These are phyloP conservation scores for Candida anutae DNA, from an alignment of 1,139 yeast species.

Conservation along the genomic window DNA sequence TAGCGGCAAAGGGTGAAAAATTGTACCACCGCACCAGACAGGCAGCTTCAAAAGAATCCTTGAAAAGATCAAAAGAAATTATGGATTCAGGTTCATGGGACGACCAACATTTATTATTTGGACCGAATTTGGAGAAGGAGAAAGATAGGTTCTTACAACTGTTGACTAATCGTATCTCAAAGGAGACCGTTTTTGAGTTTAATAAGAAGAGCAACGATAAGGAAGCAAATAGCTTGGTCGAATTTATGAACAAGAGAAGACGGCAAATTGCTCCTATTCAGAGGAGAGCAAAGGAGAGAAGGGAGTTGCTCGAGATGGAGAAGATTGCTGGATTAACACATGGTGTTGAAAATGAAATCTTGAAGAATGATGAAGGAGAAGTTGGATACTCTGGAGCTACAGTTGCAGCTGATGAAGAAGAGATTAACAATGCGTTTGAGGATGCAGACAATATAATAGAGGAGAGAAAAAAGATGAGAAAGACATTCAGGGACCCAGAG, in stretches of 20 bases:
- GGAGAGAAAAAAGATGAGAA: slow-evolving; percentile 25
- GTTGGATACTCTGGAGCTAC: slow-evolving; percentile 36
- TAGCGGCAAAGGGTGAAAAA: slow-evolving; percentile 81
- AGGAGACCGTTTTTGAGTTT: slow-evolving; percentile 93
- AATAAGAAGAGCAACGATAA: slow-evolving; percentile 40
- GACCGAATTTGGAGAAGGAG: slow-evolving; percentile 64
- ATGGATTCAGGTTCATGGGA: slow-evolving; percentile 77
- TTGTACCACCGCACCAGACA: slow-evolving; percentile 79
- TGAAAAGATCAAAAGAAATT: slow-evolving; percentile 78
- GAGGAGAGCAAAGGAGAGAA: slow-evolving; percentile 63
- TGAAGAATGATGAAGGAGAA: slow-evolving; percentile 45
- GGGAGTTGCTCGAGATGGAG: slow-evolving; percentile 64
- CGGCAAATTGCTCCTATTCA: slow-evolving; percentile 85
- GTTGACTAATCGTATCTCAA: slow-evolving; percentile 56
- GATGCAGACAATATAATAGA: slow-evolving; percentile 49
- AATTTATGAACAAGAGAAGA: slow-evolving; percentile 81
- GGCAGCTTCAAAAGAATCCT: slow-evolving; percentile 78
- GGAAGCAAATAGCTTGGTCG: slow-evolving; percentile 63
- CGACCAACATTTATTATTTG: slow-evolving; percentile 72
- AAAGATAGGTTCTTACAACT: slow-evolving; percentile 67
- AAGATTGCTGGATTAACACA: slow-evolving; percentile 70
- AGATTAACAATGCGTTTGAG: slow-evolving; percentile 18
- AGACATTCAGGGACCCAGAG: slow-evolving; percentile 68
- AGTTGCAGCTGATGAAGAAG: slow-evolving; percentile 35
- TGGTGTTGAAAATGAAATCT: slow-evolving; percentile 62